Percentiles rank a stretch among this genome's conserved stretches.
These are phyloP conservation scores for Eucalyptus tenuipes DNA, from an alignment of 345 rosid genomes.

Conservation along the genomic window DNA sequence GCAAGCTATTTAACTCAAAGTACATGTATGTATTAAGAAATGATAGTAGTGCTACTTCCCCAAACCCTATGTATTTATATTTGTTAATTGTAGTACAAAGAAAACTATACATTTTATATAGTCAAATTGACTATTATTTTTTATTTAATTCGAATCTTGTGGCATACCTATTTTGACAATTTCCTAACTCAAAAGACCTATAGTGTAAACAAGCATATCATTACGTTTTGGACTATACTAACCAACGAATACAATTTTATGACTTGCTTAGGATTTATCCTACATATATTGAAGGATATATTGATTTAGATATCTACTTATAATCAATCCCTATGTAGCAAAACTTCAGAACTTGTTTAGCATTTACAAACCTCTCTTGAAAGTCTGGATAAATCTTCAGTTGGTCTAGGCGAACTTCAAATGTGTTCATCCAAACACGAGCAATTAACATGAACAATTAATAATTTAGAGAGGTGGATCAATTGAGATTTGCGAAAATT, in stretches of 20 bases:
- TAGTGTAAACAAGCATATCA: neutral
- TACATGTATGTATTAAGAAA: neutral
- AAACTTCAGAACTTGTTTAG: neutral
- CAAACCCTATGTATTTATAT: neutral
- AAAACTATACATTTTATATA: neutral
- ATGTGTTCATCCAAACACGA: neutral
- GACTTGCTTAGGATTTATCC: neutral
- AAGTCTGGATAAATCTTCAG: neutral
- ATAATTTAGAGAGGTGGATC: neutral
- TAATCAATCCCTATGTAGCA: neutral
- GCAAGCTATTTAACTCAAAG: neutral
- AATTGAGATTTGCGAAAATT: neutral
- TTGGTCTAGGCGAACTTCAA: neutral
- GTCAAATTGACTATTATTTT: neutral
- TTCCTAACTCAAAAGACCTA: neutral
- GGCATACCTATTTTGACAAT: neutral
- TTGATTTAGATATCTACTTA: neutral
- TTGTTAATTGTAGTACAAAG: neutral
- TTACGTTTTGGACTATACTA: neutral
- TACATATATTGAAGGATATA: neutral
- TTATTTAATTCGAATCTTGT: neutral
- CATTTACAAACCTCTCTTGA: neutral
- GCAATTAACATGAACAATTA: neutral
- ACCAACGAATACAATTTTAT: neutral
- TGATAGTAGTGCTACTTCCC: neutral